Evolutionary conservation across 768 basidiomycete species (phyloP).

Genomic region (Tylopilus intermedius): DNA sequence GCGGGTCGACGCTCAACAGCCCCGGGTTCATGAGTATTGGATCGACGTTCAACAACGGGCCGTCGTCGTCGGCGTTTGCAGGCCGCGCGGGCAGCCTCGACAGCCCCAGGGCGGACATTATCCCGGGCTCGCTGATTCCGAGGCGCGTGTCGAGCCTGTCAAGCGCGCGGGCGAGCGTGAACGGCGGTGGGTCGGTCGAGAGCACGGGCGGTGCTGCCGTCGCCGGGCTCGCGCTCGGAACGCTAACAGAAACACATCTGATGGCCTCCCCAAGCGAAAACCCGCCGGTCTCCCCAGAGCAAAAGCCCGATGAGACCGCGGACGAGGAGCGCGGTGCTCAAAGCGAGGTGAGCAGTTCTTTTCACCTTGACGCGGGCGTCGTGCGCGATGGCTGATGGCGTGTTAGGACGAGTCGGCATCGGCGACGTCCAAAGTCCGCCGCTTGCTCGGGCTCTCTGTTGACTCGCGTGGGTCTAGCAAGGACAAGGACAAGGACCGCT

Average conservation of each 20-base stretch:
- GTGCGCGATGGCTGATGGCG: neutral
- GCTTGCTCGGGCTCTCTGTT: conserved; percentile 57
- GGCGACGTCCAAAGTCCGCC: conserved; percentile 32
- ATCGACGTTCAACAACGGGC: conserved; percentile 20
- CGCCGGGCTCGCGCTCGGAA: conserved; percentile 25
- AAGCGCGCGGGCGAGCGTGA: conserved; percentile 24
- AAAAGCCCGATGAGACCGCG: conserved; percentile 26
- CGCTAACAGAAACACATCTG: conserved; percentile 45
- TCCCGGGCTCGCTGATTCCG: conserved; percentile 13
- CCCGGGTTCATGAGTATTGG: conserved; percentile 33
- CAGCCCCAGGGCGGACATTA: conserved; percentile 25
- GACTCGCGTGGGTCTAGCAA: conserved; percentile 31
- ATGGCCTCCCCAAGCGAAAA: conserved; percentile 60
- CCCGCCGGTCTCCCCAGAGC: conserved; percentile 40
- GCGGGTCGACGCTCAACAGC: conserved; percentile 41
- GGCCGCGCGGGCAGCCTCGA: conserved; percentile 28
- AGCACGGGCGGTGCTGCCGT: conserved; percentile 14
- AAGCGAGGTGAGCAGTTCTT: conserved; percentile 56
- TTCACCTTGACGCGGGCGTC: neutral
- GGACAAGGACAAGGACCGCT: conserved; percentile 31
- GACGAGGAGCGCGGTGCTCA: conserved; percentile 53
- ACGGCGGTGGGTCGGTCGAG: conserved; percentile 22
- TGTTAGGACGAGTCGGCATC: conserved; percentile 49
- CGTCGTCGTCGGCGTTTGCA: conserved; percentile 20
- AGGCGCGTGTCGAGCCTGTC: conserved; percentile 28